These are phyloP conservation scores for Yamadazyma philogaea DNA, from an alignment of 805 yeast genomes.

Conservation along the genomic window DNA sequence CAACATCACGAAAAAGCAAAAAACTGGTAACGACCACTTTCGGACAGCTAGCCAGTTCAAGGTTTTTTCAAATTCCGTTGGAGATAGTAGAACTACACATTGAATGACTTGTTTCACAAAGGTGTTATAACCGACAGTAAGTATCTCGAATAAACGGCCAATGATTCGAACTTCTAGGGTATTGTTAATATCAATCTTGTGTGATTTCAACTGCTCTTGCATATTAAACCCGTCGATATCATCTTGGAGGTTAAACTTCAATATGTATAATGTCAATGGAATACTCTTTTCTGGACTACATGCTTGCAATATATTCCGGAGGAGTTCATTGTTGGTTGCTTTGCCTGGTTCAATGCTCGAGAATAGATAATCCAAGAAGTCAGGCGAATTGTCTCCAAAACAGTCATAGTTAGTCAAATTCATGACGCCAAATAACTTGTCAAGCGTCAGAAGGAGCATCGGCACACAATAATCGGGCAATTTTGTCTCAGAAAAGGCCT, in stretches of 20 bases:
- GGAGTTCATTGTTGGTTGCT: not conserved
- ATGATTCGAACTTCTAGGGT: constrained; percentile 18
- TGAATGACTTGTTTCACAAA: constrained; percentile 36
- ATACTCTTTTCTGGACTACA: constrained; percentile 3
- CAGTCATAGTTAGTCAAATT: constrained; percentile 1
- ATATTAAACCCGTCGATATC: not conserved
- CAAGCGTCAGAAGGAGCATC: not conserved
- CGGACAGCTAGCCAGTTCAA: constrained; percentile 20
- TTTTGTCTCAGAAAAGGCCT: not conserved
- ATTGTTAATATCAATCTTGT: constrained; percentile 17
- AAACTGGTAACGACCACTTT: constrained; percentile 29
- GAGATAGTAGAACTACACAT: constrained; percentile 19
- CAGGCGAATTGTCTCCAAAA: constrained; percentile 2
- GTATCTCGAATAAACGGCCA: constrained; percentile 16
- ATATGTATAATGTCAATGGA: not conserved
- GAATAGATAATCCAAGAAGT: constrained; percentile 3
- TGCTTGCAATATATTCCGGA: not conserved
- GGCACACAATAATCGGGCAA: not conserved
- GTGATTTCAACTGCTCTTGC: constrained; percentile 6
- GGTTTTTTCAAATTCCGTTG: constrained; percentile 23
- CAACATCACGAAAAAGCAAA: constrained; percentile 30
- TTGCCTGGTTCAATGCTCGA: constrained; percentile 2
- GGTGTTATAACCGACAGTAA: constrained; percentile 18
- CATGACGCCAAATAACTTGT: not conserved
- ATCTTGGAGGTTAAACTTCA: constrained; percentile 1